Conservation (phyloP, 2,329 filamentous ascomycete species). For the Whalleya microplaca region DNA sequence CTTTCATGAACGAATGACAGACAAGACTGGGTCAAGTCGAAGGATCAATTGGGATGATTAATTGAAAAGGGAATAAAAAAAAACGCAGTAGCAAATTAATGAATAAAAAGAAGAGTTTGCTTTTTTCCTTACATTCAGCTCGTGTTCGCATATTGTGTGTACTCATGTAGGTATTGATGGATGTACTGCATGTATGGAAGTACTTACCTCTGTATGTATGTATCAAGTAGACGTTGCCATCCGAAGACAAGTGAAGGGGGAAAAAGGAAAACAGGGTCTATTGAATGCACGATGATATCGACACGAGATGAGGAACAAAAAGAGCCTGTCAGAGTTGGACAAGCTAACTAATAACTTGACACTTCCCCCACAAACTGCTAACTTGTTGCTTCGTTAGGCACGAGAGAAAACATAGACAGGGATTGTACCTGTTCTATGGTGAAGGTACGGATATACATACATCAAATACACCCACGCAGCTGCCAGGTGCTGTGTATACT, state of each 20-base stretch:
- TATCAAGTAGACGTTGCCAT: constrained; percentile 9
- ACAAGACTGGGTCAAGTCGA: background rate
- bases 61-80: background rate
- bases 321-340: constrained; percentile 21
- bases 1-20: constrained; percentile 13
- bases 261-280: constrained; percentile 10
- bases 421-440: too few relatives aligned
- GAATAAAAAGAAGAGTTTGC: background rate
- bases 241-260: constrained; percentile 8
- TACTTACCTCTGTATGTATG: constrained; percentile 18
- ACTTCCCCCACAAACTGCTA: too few relatives aligned
- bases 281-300: constrained; percentile 22
- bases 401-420: too few relatives aligned
- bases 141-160: background rate
- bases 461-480: too few relatives aligned
- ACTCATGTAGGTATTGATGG: too few relatives aligned
- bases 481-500: too few relatives aligned
- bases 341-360: constrained; percentile 7
- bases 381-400: too few relatives aligned
- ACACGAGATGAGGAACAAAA: constrained; percentile 24
- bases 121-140: background rate
- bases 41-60: background rate
- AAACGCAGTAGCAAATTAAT: constrained; percentile 1
- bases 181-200: too few relatives aligned
- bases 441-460: too few relatives aligned